Conservation (phyloP, 2,329 filamentous ascomycete genomes). For the Penicillium hesseltinei region DNA sequence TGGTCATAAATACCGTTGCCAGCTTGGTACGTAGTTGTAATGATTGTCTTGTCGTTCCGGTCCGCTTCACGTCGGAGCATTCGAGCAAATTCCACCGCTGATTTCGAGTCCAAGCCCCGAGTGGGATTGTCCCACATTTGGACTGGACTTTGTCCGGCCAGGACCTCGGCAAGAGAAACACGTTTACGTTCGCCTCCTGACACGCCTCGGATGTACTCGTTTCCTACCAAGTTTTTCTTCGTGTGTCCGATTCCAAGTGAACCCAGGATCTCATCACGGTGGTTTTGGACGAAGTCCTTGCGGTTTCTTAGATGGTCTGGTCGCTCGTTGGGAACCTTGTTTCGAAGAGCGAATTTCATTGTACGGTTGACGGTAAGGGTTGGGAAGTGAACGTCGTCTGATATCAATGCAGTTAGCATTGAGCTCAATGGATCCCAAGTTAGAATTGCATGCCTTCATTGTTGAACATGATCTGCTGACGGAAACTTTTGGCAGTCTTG, state of each 20-base stretch:
- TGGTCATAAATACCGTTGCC: conserved; percentile 66
- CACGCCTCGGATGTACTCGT: conserved; percentile 64
- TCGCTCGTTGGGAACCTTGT: conserved; percentile 33
- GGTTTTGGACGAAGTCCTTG: conserved; percentile 31
- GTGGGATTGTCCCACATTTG: conserved; percentile 68
- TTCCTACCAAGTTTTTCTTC: conserved; percentile 62
- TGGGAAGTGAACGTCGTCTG: conserved; percentile 69
- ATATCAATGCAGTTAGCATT: background rate
- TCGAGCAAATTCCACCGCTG: conserved; percentile 59
- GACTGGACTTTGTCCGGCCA: conserved; percentile 53
- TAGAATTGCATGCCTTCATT: conserved; percentile 52
- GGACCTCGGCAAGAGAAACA: conserved; percentile 62
- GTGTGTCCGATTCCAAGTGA: conserved; percentile 50
- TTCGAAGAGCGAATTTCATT: conserved; percentile 67
- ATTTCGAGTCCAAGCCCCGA: conserved; percentile 63
- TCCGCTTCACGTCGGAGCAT: conserved; percentile 61
- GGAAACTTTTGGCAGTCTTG: conserved; percentile 42
- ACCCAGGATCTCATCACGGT: conserved; percentile 33
- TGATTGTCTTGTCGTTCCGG: conserved; percentile 56
- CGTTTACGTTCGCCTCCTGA: conserved; percentile 68
- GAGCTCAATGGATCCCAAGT: too few relatives aligned
- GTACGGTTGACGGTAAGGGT: conserved; percentile 72
- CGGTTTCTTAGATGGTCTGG: conserved; percentile 24
- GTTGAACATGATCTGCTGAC: conserved; percentile 62
- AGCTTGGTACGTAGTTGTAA: conserved; percentile 67